These are phyloP conservation scores for Cocos nucifera DNA, from an alignment of 176 grass and related monocot genomes.

Conservation along the genomic window DNA sequence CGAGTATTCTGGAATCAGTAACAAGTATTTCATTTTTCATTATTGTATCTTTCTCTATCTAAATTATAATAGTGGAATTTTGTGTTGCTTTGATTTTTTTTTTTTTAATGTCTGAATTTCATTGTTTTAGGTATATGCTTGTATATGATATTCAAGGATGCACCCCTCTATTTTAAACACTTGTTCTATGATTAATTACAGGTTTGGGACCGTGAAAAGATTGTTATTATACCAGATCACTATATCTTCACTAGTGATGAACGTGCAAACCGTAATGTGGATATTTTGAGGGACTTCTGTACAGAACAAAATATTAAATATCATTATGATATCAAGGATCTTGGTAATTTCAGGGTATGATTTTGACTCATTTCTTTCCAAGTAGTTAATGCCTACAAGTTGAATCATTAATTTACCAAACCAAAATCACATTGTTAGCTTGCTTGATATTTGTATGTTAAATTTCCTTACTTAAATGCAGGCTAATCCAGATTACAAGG, in stretches of 20 bases:
- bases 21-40: too few relatives aligned
- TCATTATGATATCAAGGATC: conserved; percentile 90
- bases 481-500: conserved; percentile 97
- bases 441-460: not conserved
- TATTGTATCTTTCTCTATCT: too few relatives aligned
- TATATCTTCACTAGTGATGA: conserved; percentile 93
- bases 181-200: conserved; percentile 1
- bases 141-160: too few relatives aligned
- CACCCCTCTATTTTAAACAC: not conserved
- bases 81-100: too few relatives aligned
- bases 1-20: too few relatives aligned
- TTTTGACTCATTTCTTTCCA: too few relatives aligned
- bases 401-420: too few relatives aligned
- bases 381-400: too few relatives aligned
- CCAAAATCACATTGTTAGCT: too few relatives aligned
- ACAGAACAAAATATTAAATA: conserved; percentile 83
- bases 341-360: conserved; percentile 63
- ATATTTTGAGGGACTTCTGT: conserved; percentile 80
- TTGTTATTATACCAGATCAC: conserved; percentile 89
- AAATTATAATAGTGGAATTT: too few relatives aligned
- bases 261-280: conserved; percentile 81
- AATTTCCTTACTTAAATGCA: conserved; percentile 21
- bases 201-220: conserved; percentile 93
- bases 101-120: too few relatives aligned
- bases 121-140: too few relatives aligned